A percentile compares a stretch with the other conserved stretches of the same genome.
These are phyloP conservation scores for Rhexocercosporidium sp. DNA, from an alignment of 2,329 filamentous ascomycete species.

Conservation along the genomic window DNA sequence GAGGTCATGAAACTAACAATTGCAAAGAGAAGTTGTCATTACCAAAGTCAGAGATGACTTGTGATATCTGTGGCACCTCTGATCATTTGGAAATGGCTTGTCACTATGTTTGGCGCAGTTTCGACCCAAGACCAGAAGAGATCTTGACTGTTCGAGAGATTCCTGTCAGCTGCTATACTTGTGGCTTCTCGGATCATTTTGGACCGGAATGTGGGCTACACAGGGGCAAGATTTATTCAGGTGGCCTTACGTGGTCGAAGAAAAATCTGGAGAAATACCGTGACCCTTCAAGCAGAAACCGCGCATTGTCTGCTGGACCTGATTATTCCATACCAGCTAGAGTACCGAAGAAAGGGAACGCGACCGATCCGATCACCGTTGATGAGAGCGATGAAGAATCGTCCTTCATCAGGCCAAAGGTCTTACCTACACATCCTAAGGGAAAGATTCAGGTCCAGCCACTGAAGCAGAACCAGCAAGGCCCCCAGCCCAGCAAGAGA, in stretches of 20 bases:
- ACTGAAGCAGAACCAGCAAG: not conserved
- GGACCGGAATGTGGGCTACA: slow-evolving; percentile 57
- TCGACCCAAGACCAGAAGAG: slow-evolving; percentile 47
- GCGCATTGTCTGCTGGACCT: slow-evolving; percentile 36
- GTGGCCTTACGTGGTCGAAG: slow-evolving; percentile 58
- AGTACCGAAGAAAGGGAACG: slow-evolving; percentile 38
- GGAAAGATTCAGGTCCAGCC: not conserved
- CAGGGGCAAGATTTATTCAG: slow-evolving; percentile 30
- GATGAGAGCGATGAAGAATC: slow-evolving; percentile 37
- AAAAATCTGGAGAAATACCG: slow-evolving; percentile 55
- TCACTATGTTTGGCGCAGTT: slow-evolving; percentile 64
- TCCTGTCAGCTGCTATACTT: slow-evolving; percentile 59
- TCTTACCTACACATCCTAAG: slow-evolving; percentile 20
- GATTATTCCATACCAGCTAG: slow-evolving; percentile 36
- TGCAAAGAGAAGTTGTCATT: slow-evolving; percentile 63
- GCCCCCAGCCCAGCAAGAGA: not conserved
- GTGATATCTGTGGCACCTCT: slow-evolving; percentile 61
- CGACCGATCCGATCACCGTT: slow-evolving; percentile 38
- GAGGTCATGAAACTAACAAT: slow-evolving; percentile 58
- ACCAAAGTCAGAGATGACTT: slow-evolving; percentile 60
- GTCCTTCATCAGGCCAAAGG: slow-evolving; percentile 38
- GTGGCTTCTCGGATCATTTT: slow-evolving; percentile 60
- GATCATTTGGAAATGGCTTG: slow-evolving; percentile 66
- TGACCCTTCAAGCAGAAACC: slow-evolving; percentile 48
- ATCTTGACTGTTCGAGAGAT: slow-evolving; percentile 56